phyloP scores from a whole-genome alignment of 768 basidiomycete species.

The Candolleomyces aberdarensis region DNA sequence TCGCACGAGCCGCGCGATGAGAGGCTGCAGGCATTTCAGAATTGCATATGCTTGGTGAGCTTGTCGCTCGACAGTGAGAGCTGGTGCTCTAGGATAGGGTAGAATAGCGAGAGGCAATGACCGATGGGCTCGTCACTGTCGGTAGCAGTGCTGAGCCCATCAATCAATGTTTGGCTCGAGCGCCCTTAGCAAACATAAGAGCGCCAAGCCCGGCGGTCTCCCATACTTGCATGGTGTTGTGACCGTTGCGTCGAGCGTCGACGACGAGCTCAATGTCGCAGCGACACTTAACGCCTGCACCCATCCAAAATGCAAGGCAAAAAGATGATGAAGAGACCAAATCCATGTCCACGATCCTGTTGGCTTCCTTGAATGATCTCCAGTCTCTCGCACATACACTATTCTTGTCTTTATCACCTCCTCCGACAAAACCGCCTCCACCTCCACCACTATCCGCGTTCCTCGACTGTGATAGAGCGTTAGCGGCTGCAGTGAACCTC shows the following conservation, averaged over 20 bases:
- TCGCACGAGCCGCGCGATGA: constrained; percentile 20
- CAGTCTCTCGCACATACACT: constrained; percentile 64
- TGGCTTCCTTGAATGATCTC: constrained; percentile 59
- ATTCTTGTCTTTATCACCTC: constrained; percentile 70
- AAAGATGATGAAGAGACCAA: constrained; percentile 16
- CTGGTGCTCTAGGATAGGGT: background rate
- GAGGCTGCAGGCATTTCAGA: constrained; percentile 24
- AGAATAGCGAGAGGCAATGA: background rate
- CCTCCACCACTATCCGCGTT: constrained; percentile 59
- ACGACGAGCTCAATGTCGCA: background rate
- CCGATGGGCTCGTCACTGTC: background rate
- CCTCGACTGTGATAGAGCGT: constrained; percentile 55
- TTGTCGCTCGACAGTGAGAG: background rate
- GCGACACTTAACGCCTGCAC: constrained; percentile 2
- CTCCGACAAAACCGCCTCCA: constrained; percentile 59
- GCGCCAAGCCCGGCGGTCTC: background rate
- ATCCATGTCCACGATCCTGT: constrained; percentile 62
- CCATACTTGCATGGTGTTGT: background rate
- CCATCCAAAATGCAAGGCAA: background rate
- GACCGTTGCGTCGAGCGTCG: background rate
- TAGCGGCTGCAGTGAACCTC: constrained; percentile 63
- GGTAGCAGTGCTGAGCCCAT: background rate
- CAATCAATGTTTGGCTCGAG: background rate
- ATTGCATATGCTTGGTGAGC: constrained; percentile 13
- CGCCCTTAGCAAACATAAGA: background rate